phyloP scores from a whole-genome alignment of 1,284 basidiomycete genomes.

The Ceratorhiza oryzae-sativae region DNA sequence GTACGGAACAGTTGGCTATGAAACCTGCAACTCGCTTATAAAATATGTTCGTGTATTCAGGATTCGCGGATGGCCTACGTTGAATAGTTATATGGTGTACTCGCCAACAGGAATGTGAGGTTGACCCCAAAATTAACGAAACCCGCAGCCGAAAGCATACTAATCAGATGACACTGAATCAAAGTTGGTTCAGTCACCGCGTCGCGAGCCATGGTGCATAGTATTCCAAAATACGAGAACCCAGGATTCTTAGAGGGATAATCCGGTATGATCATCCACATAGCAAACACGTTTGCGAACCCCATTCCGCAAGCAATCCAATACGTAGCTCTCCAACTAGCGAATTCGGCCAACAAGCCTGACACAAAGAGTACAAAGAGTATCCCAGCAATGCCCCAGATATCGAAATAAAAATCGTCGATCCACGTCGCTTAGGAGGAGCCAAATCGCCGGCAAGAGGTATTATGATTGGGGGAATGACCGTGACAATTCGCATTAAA shows the following conservation, averaged over 20 bases:
- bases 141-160: constrained; percentile 62
- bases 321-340: constrained; percentile 69
- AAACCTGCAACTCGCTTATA: constrained; percentile 48
- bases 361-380: constrained; percentile 72
- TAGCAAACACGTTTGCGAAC: constrained; percentile 57
- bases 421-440: constrained; percentile 64
- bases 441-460: constrained; percentile 73
- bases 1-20: constrained; percentile 75
- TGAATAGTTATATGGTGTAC: constrained; percentile 68
- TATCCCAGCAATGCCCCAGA: constrained; percentile 75
- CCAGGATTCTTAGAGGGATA: constrained; percentile 66
- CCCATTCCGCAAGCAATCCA: constrained; percentile 70
- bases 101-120: constrained; percentile 73
- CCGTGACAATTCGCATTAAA: constrained; percentile 62
- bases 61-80: constrained; percentile 56
- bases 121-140: constrained; percentile 74
- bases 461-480: constrained; percentile 58
- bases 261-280: constrained; percentile 70
- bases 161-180: constrained; percentile 68
- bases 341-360: constrained; percentile 69
- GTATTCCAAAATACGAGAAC: constrained; percentile 65
- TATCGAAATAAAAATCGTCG: constrained; percentile 70
- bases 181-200: constrained; percentile 71
- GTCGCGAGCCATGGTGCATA: constrained; percentile 73
- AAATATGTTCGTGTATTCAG: not conserved